phyloP scores from a whole-genome alignment of 129 eudicot genomes.

The Centaurea solstitialis region DNA sequence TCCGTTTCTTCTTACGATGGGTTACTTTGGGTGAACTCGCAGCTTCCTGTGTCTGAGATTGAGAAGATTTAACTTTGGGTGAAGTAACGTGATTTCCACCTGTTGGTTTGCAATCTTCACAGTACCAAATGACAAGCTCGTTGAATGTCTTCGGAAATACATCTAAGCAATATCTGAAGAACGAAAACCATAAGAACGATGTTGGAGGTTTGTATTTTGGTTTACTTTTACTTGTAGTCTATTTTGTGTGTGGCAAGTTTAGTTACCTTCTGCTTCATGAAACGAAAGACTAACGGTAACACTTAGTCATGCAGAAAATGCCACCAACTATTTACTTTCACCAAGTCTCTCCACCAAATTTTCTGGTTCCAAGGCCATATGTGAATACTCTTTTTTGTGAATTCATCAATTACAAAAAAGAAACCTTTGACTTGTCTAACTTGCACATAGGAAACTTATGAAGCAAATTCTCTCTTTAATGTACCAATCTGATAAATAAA shows the following conservation, averaged over 20 bases:
- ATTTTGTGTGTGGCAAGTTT: neutral
- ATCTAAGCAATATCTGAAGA: conserved; percentile 56
- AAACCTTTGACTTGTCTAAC: neutral
- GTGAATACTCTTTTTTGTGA: neutral
- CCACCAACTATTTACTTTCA: neutral
- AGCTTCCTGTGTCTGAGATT: conserved; percentile 8
- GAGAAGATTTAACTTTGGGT: conserved; percentile 10
- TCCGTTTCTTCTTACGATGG: neutral
- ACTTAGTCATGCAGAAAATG: neutral
- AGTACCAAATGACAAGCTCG: conserved; percentile 54
- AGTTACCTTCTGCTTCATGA: neutral
- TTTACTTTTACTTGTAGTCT: neutral
- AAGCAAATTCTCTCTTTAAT: neutral
- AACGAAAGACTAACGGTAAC: neutral
- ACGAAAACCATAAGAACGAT: neutral
- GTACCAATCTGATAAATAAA: neutral
- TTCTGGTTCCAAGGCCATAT: neutral
- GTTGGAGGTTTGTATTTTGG: neutral
- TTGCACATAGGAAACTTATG: neutral
- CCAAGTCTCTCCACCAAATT: neutral
- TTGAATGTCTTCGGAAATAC: conserved; percentile 36
- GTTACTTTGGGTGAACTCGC: neutral
- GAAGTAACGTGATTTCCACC: neutral
- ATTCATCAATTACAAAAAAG: neutral
- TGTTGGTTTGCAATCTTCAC: conserved; percentile 47